Percentiles rank a stretch among this genome's conserved stretches.
phyloP scores from a whole-genome alignment of 2,329 filamentous ascomycete species.

The Bipolaris victoriae region DNA sequence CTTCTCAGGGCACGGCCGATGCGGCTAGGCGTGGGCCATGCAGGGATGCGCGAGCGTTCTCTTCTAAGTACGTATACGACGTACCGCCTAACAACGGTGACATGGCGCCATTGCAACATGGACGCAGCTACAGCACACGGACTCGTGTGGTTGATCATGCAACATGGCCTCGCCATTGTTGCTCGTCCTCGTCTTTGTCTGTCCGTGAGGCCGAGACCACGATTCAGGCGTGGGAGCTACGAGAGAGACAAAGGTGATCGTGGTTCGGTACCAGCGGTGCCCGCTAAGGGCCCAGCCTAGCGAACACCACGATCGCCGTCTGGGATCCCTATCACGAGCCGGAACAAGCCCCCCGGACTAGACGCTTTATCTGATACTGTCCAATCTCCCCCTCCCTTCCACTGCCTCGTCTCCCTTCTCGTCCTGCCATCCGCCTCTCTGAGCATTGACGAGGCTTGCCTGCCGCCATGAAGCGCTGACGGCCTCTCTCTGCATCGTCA shows the following conservation, averaged over 20 bases:
- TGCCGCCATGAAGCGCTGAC: slow-evolving; percentile 10
- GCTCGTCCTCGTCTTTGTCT: not conserved
- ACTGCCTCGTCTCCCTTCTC: not conserved
- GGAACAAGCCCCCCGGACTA: slow-evolving; percentile 9
- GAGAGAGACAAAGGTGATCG: not conserved
- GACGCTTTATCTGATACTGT: slow-evolving; percentile 6
- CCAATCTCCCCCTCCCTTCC: slow-evolving; percentile 8
- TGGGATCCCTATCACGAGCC: slow-evolving; percentile 12
- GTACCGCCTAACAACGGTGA: not conserved
- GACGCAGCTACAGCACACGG: not conserved
- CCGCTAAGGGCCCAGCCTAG: slow-evolving; percentile 11
- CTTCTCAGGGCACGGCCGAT: not conserved
- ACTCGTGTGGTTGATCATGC: not conserved
- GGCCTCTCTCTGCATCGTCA: not conserved
- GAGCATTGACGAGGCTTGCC: not conserved
- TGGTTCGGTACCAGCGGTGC: slow-evolving; percentile 1
- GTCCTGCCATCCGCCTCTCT: not conserved
- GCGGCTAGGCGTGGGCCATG: not conserved
- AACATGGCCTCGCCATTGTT: not conserved
- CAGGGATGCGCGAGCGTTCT: not conserved
- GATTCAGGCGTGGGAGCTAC: slow-evolving; percentile 6
- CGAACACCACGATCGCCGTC: slow-evolving; percentile 18
- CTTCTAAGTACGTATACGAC: not conserved
- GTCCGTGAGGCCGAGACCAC: not conserved
- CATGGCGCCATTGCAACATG: not conserved